These are phyloP conservation scores for Amylocarpus encephaloides DNA, from an alignment of 2,329 filamentous ascomycete species.

Conservation along the genomic window DNA sequence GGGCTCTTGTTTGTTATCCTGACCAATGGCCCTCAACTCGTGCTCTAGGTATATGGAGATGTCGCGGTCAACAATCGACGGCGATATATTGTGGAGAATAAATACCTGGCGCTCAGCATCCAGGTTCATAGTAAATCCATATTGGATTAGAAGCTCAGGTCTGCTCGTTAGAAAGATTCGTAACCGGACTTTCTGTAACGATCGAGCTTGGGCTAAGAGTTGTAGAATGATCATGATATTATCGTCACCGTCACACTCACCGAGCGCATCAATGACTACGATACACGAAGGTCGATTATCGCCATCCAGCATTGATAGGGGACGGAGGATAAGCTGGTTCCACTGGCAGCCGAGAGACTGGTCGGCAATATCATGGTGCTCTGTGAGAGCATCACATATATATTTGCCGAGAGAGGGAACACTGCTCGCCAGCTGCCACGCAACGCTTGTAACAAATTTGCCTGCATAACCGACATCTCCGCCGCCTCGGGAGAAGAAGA, in stretches of 20 bases:
- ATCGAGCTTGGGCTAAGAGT: conserved; percentile 6
- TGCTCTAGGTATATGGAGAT: too few relatives aligned
- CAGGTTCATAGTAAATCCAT: conserved; percentile 15
- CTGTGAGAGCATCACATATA: conserved; percentile 6
- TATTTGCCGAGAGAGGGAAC: conserved; percentile 1
- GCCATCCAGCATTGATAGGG: conserved; percentile 30
- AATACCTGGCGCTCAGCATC: too few relatives aligned
- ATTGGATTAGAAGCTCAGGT: conserved; percentile 24
- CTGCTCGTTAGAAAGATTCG: conserved; percentile 29
- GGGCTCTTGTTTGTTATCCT: too few relatives aligned
- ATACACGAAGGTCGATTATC: conserved; percentile 1
- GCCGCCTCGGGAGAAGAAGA: conserved; percentile 31
- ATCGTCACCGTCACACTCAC: conserved; percentile 26
- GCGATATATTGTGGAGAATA: too few relatives aligned
- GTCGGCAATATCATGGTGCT: conserved; percentile 5
- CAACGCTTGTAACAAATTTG: conserved; percentile 13
- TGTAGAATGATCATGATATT: conserved; percentile 9
- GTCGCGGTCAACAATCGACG: too few relatives aligned
- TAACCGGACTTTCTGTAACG: conserved; percentile 11
- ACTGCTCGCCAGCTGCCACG: conserved; percentile 3
- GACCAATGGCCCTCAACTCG: too few relatives aligned
- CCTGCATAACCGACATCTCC: conserved; percentile 12
- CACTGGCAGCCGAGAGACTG: conserved; percentile 36
- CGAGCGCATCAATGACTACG: conserved; percentile 29
- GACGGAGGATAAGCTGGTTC: conserved; percentile 38